phyloP scores from a whole-genome alignment of 2,329 filamentous ascomycete genomes.

The Trichoderma atroviride region DNA sequence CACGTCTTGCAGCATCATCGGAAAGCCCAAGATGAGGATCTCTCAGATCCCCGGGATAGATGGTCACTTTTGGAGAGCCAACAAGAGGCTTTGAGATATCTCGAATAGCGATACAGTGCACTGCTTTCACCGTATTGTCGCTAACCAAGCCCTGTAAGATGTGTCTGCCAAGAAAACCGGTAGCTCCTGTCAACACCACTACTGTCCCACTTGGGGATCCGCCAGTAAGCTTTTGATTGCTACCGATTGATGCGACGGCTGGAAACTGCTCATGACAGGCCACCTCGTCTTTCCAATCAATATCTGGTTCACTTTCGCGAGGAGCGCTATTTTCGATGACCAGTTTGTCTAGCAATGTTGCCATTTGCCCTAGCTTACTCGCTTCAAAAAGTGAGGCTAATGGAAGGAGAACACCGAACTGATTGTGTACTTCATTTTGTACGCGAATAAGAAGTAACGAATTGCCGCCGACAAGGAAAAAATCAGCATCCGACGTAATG shows the following conservation, averaged over 20 bases:
- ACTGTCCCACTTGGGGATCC: neutral
- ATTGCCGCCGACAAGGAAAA: neutral
- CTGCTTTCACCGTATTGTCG: slow-evolving; percentile 35
- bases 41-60: neutral
- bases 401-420: neutral
- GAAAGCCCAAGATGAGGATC: neutral
- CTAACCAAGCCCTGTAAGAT: slow-evolving; percentile 43
- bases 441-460: neutral
- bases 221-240: neutral
- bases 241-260: neutral
- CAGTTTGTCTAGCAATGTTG: neutral
- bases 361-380: neutral
- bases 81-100: neutral
- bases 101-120: slow-evolving; percentile 52
- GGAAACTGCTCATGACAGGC: neutral
- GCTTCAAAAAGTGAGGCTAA: neutral
- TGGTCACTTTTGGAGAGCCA: neutral
- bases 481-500: neutral
- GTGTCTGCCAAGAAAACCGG: slow-evolving; percentile 46
- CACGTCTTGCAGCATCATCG: neutral
- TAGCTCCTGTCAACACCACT: slow-evolving; percentile 40
- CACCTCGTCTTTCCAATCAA: slow-evolving; percentile 1
- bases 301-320: slow-evolving; percentile 26
- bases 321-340: slow-evolving; percentile 30
- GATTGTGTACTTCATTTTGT: neutral